phyloP scores from a whole-genome alignment of 495 filamentous ascomycete genomes.

The Neurospora hispaniola region DNA sequence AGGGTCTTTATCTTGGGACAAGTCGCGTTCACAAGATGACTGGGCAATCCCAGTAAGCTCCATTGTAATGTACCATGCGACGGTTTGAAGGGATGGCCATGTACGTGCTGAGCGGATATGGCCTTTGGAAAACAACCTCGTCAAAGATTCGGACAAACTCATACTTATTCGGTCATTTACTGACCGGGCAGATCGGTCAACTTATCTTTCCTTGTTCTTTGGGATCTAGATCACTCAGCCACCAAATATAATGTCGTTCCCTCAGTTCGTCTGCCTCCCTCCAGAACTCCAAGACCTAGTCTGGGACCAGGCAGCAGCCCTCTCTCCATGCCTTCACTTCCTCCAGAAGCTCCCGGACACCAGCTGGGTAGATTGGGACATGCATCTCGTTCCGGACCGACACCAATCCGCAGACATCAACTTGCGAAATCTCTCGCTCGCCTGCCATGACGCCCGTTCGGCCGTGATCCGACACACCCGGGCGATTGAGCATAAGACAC shows the following conservation, averaged over 20 bases:
- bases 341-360: slow-evolving; percentile 41
- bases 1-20: not conserved
- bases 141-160: not conserved
- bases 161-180: no score
- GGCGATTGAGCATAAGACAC: slow-evolving; percentile 1
- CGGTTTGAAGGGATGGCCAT: not conserved
- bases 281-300: slow-evolving; percentile 16
- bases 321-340: slow-evolving; percentile 14
- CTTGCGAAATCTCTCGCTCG: slow-evolving; percentile 11
- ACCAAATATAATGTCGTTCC: slow-evolving; percentile 26
- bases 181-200: not conserved
- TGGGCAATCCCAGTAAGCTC: not conserved
- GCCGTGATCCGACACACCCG: not conserved
- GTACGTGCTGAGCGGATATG: not conserved
- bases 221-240: slow-evolving; percentile 4
- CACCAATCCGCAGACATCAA: slow-evolving; percentile 28
- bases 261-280: slow-evolving; percentile 13
- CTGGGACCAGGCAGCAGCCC: slow-evolving; percentile 14
- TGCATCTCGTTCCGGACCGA: slow-evolving; percentile 11
- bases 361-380: slow-evolving; percentile 14
- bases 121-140: not conserved
- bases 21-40: not conserved
- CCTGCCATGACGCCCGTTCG: not conserved
- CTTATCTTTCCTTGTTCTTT: not conserved
- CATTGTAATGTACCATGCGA: not conserved